phyloP scores from a whole-genome alignment of 805 yeast species.

The Jamesozyma lodderae region DNA sequence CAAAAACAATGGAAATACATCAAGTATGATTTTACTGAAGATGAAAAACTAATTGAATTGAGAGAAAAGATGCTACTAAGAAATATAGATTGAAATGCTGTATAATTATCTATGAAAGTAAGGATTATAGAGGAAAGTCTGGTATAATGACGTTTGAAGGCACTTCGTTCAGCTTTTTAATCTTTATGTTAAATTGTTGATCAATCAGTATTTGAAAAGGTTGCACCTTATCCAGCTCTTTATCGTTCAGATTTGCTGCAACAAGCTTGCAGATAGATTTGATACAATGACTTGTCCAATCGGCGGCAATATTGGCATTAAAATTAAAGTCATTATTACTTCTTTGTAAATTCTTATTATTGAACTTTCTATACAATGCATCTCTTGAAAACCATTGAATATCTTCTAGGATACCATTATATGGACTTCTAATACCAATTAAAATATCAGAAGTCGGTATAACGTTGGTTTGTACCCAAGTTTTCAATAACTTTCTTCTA shows the following conservation, averaged over 20 bases:
- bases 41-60: too few species aligned
- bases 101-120: too few species aligned
- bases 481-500: constrained; percentile 24
- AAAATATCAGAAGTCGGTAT: constrained; percentile 23
- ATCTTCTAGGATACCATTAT: constrained; percentile 19
- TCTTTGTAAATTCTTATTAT: constrained; percentile 11
- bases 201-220: constrained; percentile 16
- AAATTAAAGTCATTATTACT: constrained; percentile 14
- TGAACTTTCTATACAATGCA: constrained; percentile 14
- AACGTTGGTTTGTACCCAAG: constrained; percentile 28
- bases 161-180: constrained; percentile 6
- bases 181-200: constrained; percentile 7
- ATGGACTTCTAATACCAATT: constrained; percentile 24
- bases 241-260: constrained; percentile 1
- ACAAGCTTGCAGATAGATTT: constrained; percentile 12
- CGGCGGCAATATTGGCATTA: constrained; percentile 21
- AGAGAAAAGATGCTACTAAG: too few species aligned
- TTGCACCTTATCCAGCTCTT: constrained; percentile 6
- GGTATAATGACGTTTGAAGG: constrained; percentile 11
- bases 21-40: too few species aligned
- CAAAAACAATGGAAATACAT: too few species aligned
- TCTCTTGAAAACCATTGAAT: constrained; percentile 17
- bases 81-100: too few species aligned
- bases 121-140: too few species aligned
- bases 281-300: constrained; percentile 23